Percentiles rank a stretch among this genome's conserved stretches.
Evolutionary conservation across 331 rosid species (phyloP).

Genomic region (Dryas integrifolia): DNA sequence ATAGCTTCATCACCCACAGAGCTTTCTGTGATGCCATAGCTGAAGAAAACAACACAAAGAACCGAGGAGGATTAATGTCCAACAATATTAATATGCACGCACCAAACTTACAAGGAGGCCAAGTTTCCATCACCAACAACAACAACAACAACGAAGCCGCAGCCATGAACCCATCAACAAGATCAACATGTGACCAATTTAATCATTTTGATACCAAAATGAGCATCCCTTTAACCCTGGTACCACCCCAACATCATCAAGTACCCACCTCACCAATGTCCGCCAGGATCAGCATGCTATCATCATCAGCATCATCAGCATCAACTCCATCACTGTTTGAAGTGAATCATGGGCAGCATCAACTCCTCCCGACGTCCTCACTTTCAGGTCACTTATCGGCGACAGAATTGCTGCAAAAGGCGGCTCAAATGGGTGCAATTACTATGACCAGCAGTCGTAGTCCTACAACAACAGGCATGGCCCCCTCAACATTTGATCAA

Average conservation of each 20-base stretch:
- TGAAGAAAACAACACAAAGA: constrained; percentile 63
- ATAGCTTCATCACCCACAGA: constrained; percentile 89
- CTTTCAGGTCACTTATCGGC: constrained; percentile 63
- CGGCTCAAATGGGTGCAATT: constrained; percentile 83
- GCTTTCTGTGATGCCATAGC: constrained; percentile 89
- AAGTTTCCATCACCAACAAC: constrained; percentile 25
- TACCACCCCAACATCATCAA: constrained; percentile 29
- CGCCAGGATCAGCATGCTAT: constrained; percentile 2
- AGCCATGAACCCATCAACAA: constrained; percentile 29
- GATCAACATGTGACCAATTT: constrained; percentile 30
- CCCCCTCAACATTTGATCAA: constrained; percentile 46
- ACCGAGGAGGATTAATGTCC: constrained; percentile 32
- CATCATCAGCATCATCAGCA: constrained; percentile 3
- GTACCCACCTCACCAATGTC: constrained; percentile 25
- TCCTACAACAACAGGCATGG: constrained; percentile 36
- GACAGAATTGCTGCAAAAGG: constrained; percentile 76
- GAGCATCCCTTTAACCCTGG: constrained; percentile 31
- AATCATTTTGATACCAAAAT: constrained; percentile 29
- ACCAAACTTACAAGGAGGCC: constrained; percentile 32
- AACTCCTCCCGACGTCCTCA: not conserved
- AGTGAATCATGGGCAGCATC: constrained; percentile 1
- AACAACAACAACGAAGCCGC: not conserved
- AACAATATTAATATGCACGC: constrained; percentile 24
- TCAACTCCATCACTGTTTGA: not conserved
- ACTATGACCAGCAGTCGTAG: constrained; percentile 30